Percentiles rank a stretch among this genome's conserved stretches.
Conservation (phyloP, 2,329 filamentous ascomycete species). For the Fusarium globosum region DNA sequence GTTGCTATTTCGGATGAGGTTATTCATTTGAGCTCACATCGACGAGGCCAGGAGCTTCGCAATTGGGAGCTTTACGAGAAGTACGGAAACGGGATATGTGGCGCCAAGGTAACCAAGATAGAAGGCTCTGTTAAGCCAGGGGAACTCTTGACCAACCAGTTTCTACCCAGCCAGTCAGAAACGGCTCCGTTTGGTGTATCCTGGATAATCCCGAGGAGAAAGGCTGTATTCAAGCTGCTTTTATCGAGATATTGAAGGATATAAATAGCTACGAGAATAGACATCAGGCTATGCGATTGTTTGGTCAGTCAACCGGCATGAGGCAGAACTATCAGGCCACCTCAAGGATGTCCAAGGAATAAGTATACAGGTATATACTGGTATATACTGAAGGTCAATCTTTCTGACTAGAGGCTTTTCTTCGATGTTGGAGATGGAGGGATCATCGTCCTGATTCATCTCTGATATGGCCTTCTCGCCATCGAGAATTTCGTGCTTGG, state of each 20-base stretch:
- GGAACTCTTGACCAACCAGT: not conserved
- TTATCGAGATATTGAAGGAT: not conserved
- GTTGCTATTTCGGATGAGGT: rapidly evolving
- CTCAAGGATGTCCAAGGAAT: rapidly evolving
- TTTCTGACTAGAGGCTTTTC: not conserved
- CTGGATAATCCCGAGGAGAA: not conserved
- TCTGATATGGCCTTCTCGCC: not conserved
- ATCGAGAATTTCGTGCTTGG: not conserved
- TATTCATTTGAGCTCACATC: not conserved
- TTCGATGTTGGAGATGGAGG: not conserved
- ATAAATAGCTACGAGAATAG: not conserved
- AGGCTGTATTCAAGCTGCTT: not conserved
- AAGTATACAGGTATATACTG: not conserved
- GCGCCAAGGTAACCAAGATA: not conserved
- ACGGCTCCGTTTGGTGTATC: no score
- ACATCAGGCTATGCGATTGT: not conserved
- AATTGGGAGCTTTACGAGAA: not conserved
- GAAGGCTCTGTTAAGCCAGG: not conserved
- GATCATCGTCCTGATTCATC: not conserved
- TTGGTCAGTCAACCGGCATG: not conserved
- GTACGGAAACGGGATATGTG: not conserved
- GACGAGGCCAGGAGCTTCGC: not conserved
- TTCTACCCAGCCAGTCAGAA: not conserved
- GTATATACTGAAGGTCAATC: not conserved
- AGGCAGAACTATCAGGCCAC: rapidly evolving